Evolutionary conservation across 805 yeast species (phyloP).

Genomic region (Candida morakotiae): DNA sequence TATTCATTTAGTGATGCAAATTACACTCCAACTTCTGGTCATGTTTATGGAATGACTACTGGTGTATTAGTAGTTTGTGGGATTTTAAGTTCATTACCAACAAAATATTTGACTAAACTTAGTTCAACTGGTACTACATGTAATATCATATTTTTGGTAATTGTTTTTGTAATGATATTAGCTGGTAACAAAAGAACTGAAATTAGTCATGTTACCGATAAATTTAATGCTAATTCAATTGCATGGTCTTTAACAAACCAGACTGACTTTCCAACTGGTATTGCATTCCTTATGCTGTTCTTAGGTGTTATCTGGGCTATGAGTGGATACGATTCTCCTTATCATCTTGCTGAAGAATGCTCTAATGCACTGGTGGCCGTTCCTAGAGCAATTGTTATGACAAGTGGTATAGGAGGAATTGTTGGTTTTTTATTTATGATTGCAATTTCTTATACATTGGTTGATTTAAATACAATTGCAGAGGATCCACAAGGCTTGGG

Average conservation of each 20-base stretch:
- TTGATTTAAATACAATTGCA: constrained; percentile 43
- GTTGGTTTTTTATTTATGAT: constrained; percentile 56
- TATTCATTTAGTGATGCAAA: constrained; percentile 35
- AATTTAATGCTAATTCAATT: constrained; percentile 43
- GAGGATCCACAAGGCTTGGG: constrained; percentile 47
- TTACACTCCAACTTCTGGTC: constrained; percentile 45
- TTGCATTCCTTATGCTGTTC: constrained; percentile 53
- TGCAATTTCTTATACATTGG: constrained; percentile 59
- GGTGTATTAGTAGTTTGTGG: constrained; percentile 49
- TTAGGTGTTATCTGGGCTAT: constrained; percentile 67
- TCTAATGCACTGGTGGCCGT: constrained; percentile 60
- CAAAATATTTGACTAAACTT: constrained; percentile 49
- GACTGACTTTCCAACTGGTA: constrained; percentile 63
- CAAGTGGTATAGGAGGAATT: constrained; percentile 51
- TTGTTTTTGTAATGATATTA: constrained; percentile 52
- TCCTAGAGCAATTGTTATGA: constrained; percentile 63
- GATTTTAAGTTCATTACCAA: constrained; percentile 48
- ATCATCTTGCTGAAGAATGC: constrained; percentile 72
- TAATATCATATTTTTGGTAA: constrained; percentile 46
- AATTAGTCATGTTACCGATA: constrained; percentile 24
- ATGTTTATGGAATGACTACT: constrained; percentile 47
- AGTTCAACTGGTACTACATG: constrained; percentile 47
- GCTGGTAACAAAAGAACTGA: constrained; percentile 45
- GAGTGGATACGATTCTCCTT: constrained; percentile 75
- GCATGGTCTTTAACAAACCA: constrained; percentile 57